A percentile compares a stretch with the other conserved stretches of the same genome.
These are phyloP conservation scores for Neurospora sublineolata DNA, from an alignment of 495 filamentous ascomycete species.

Conservation along the genomic window DNA sequence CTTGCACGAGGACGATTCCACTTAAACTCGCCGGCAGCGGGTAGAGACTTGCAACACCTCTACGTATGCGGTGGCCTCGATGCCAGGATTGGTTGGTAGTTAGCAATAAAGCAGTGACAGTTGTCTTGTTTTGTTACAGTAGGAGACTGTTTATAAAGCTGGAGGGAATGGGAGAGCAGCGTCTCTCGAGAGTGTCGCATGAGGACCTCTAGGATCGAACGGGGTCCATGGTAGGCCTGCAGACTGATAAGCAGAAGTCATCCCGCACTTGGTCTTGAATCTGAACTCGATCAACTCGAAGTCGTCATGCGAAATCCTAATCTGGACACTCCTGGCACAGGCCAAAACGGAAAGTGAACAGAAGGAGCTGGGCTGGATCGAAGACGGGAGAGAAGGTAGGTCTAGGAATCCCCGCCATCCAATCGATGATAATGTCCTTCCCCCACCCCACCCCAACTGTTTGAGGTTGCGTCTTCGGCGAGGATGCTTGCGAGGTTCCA, in stretches of 20 bases:
- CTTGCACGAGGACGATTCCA: conserved; percentile 3
- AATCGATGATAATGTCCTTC: not conserved
- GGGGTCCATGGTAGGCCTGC: not conserved
- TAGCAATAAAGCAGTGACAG: not conserved
- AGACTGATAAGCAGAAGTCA: not conserved
- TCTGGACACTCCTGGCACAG: not conserved
- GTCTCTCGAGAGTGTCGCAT: not conserved
- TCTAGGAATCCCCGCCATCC: no score
- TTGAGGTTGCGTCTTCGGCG: conserved; percentile 7
- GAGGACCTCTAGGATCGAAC: not conserved
- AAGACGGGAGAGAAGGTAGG: not conserved
- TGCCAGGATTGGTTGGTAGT: not conserved
- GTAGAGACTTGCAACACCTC: not conserved
- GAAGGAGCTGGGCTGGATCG: not conserved
- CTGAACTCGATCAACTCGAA: not conserved
- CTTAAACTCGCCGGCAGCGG: not conserved
- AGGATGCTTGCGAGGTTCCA: conserved; percentile 11
- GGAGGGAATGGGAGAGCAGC: not conserved
- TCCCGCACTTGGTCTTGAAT: not conserved
- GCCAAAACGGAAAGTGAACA: not conserved
- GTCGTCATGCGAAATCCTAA: not conserved
- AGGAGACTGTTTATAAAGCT: not conserved
- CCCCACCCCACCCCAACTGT: not conserved
- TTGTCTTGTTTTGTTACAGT: not conserved
- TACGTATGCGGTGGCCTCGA: not conserved